phyloP scores from a whole-genome alignment of 805 yeast species.

The Saturnispora quitensis region DNA sequence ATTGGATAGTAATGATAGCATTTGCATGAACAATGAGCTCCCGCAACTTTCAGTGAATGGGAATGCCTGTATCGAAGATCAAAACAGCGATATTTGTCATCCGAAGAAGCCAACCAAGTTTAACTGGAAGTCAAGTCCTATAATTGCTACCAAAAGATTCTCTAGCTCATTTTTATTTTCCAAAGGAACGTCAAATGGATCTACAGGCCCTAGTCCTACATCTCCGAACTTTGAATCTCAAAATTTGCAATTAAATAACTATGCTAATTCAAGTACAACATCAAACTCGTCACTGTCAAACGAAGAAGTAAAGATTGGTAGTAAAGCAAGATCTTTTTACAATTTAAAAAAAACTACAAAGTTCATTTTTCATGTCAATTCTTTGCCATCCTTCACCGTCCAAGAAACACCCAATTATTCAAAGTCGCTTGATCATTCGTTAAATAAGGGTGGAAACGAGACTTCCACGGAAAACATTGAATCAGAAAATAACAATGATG shows the following conservation, averaged over 20 bases:
- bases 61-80: neutral
- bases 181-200: neutral
- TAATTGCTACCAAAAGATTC: constrained; percentile 3
- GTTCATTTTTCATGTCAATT: constrained; percentile 10
- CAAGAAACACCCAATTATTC: neutral
- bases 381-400: neutral
- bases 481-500: neutral
- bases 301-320: constrained; percentile 8
- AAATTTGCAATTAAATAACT: neutral
- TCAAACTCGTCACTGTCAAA: constrained; percentile 10
- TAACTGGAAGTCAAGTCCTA: neutral
- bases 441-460: neutral
- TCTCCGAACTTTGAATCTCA: neutral
- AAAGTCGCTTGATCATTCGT: neutral
- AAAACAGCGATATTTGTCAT: neutral
- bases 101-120: neutral
- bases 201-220: neutral
- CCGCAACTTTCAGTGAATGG: neutral
- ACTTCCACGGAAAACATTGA: neutral
- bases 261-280: neutral
- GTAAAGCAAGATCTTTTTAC: constrained; percentile 10
- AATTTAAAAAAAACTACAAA: constrained; percentile 12
- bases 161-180: neutral
- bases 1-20: neutral
- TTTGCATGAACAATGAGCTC: neutral